These are phyloP conservation scores for Aspergillus persii DNA, from an alignment of 2,329 filamentous ascomycete species.

Conservation along the genomic window DNA sequence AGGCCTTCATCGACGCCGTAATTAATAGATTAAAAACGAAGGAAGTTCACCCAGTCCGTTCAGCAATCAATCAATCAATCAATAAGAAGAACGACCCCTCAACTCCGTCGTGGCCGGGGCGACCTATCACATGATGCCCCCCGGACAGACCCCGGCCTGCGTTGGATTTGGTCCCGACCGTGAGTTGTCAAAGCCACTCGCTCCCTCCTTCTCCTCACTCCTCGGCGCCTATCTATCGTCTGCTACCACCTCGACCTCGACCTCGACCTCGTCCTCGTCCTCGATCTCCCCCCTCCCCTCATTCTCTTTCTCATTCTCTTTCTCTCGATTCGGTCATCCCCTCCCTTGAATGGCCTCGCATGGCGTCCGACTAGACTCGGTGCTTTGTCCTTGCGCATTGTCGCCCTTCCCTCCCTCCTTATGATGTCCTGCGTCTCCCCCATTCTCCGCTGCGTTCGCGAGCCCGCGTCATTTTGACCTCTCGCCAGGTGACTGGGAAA, in stretches of 20 bases:
- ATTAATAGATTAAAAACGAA: no score
- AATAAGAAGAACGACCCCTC: background rate
- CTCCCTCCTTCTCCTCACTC: constrained; percentile 8
- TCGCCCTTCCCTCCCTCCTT: constrained; percentile 21
- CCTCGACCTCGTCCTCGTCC: background rate
- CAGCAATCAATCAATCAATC: background rate
- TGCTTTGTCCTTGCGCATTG: constrained; percentile 21
- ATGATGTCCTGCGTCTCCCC: constrained; percentile 33
- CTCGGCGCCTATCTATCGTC: constrained; percentile 5
- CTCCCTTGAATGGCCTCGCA: constrained; percentile 28
- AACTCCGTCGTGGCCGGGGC: background rate
- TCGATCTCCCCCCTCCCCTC: constrained; percentile 5
- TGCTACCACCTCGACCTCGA: background rate
- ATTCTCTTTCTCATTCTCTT: constrained; percentile 10
- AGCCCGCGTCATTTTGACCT: constrained; percentile 29
- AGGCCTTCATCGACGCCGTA: background rate
- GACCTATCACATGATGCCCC: constrained; percentile 26
- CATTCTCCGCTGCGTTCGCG: constrained; percentile 26
- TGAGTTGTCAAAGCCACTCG: constrained; percentile 22
- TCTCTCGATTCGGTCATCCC: constrained; percentile 11
- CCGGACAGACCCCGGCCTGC: constrained; percentile 14
- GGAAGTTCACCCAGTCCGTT: no score
- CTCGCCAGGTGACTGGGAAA: constrained; percentile 5
- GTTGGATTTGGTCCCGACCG: constrained; percentile 20
- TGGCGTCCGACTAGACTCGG: constrained; percentile 26